Percentiles rank a stretch among this genome's conserved stretches.
These are phyloP conservation scores for Plasmodium gaboni DNA, from an alignment of 169 alveolate species.

Conservation along the genomic window DNA sequence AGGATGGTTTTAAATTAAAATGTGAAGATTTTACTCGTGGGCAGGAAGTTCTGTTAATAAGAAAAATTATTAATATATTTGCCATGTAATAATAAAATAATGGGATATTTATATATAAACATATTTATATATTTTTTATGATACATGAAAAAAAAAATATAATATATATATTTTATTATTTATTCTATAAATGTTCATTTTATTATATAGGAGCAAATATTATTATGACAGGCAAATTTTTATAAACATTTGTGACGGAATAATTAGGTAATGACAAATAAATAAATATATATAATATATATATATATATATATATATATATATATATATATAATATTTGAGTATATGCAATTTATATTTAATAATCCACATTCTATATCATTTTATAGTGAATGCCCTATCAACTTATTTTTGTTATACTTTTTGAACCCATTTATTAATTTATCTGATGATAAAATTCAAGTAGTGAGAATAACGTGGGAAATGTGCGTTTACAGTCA, in stretches of 20 bases:
- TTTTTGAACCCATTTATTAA: slow-evolving; percentile 67
- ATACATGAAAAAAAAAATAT: not conserved
- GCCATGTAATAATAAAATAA: slow-evolving; percentile 25
- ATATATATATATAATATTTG: not conserved
- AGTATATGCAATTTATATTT: not conserved
- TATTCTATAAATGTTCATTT: not conserved
- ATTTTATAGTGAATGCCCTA: slow-evolving; percentile 49
- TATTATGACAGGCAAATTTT: slow-evolving; percentile 60
- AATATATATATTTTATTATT: not conserved
- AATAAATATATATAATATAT: not conserved
- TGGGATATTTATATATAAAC: not conserved
- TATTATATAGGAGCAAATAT: slow-evolving; percentile 37
- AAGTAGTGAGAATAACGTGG: slow-evolving; percentile 71
- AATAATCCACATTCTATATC: not conserved
- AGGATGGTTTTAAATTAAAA: slow-evolving; percentile 19
- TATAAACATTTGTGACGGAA: slow-evolving; percentile 65
- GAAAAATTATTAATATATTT: slow-evolving; percentile 35
- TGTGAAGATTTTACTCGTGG: slow-evolving; percentile 37
- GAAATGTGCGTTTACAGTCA: slow-evolving; percentile 46
- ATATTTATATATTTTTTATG: not conserved
- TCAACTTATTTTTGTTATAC: slow-evolving; percentile 48
- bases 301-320: not conserved
- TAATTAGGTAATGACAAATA: slow-evolving; percentile 35
- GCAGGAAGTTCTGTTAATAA: slow-evolving; percentile 27
- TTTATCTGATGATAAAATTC: slow-evolving; percentile 53